Evolutionary conservation across 148 eudicot species (phyloP).

Genomic region (Vaccinium corymbosum): DNA sequence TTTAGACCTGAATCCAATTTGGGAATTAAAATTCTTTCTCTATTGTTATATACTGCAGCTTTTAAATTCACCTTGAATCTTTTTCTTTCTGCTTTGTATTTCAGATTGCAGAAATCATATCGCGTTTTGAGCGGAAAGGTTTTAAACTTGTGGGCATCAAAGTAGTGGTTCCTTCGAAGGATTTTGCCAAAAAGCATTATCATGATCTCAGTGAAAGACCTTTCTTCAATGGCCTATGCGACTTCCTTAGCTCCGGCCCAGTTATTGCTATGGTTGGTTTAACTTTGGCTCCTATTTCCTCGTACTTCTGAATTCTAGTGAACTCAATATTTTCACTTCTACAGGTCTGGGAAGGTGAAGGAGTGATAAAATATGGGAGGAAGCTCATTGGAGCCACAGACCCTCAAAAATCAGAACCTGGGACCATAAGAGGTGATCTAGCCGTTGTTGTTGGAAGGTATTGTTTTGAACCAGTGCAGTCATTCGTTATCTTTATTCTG

Average conservation of each 20-base stretch:
- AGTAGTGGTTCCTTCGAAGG: conserved; percentile 74
- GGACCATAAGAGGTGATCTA: conserved; percentile 96
- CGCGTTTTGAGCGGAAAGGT: conserved; percentile 98
- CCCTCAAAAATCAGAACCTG: conserved; percentile 97
- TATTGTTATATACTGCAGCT: not conserved
- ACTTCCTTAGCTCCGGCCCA: conserved; percentile 98
- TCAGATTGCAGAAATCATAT: conserved; percentile 85
- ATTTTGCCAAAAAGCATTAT: conserved; percentile 84
- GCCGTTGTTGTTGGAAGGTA: conserved; percentile 99
- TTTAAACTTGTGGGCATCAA: conserved; percentile 91
- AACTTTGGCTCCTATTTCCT: conserved; percentile 7
- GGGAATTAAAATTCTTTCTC: not conserved
- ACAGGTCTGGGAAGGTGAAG: conserved; percentile 99
- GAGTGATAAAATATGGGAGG: conserved; percentile 87
- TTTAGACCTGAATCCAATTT: not conserved
- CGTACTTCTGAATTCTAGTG: conserved; percentile 1
- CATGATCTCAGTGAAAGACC: conserved; percentile 95
- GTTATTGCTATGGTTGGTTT: conserved; percentile 87
- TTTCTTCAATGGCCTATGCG: conserved; percentile 90
- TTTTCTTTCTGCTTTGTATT: not conserved
- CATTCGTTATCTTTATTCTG: not conserved
- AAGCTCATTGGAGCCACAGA: conserved; percentile 98
- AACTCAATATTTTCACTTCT: conserved; percentile 11
- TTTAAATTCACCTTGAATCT: too few species aligned
- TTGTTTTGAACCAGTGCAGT: not conserved